phyloP scores from a whole-genome alignment of 2,329 filamentous ascomycete genomes.

The Ilyonectria sp. region DNA sequence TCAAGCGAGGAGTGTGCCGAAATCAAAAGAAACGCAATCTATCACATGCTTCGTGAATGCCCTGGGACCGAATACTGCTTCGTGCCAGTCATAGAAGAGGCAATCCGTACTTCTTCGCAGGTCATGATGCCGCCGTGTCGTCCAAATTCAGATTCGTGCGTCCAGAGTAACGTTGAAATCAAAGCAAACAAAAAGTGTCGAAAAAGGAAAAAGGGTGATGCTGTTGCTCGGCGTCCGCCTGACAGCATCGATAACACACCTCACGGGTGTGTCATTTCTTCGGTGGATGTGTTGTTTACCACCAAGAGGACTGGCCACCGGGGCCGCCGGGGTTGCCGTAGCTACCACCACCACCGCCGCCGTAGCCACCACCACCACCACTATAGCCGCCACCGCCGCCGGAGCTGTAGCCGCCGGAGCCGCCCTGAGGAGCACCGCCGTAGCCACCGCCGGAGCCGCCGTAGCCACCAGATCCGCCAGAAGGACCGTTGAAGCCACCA shows the following conservation, averaged over 20 bases:
- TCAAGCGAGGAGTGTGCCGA: constrained; percentile 60
- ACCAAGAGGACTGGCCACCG: constrained; percentile 79
- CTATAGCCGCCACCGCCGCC: constrained; percentile 61
- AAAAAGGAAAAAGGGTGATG: constrained; percentile 44
- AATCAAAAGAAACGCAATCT: constrained; percentile 63
- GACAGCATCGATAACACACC: constrained; percentile 43
- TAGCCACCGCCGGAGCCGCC: constrained; percentile 54
- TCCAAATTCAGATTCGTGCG: constrained; percentile 51
- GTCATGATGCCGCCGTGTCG: constrained; percentile 61
- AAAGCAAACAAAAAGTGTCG: constrained; percentile 44
- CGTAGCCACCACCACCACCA: constrained; percentile 72
- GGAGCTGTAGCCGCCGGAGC: constrained; percentile 58
- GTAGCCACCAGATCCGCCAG: constrained; percentile 56
- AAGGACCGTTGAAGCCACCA: constrained; percentile 61
- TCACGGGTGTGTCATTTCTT: constrained; percentile 24
- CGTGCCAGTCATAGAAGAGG: constrained; percentile 51
- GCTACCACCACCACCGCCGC: constrained; percentile 71
- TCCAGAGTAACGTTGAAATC: constrained; percentile 47
- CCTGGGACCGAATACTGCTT: constrained; percentile 56
- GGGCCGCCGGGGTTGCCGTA: constrained; percentile 80
- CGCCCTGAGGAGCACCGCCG: constrained; percentile 52
- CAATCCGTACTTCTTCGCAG: constrained; percentile 54
- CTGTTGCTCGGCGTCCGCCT: constrained; percentile 31
- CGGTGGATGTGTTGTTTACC: constrained; percentile 60
- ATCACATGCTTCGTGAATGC: constrained; percentile 61